These are phyloP conservation scores for Globomyces pollinis-pini DNA, from an alignment of 192 early-diverging fungal species.

Conservation along the genomic window DNA sequence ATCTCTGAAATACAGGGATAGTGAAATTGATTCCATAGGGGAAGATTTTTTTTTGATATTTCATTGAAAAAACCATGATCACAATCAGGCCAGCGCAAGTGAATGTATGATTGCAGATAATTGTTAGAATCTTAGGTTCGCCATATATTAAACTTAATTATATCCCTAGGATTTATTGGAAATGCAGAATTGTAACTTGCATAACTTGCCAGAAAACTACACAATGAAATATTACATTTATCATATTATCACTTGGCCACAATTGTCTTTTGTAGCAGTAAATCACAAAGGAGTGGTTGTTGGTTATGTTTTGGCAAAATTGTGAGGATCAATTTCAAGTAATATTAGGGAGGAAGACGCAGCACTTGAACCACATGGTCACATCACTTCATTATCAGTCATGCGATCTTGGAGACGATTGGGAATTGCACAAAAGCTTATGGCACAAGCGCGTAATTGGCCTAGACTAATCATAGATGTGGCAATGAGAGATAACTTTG, in stretches of 20 bases:
- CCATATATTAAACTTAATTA: too few species aligned
- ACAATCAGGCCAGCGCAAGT: slow-evolving; percentile 66
- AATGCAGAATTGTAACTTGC: slow-evolving; percentile 96
- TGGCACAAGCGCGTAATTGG: slow-evolving; percentile 89
- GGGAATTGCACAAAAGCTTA: slow-evolving; percentile 94
- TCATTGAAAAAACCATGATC: slow-evolving; percentile 34
- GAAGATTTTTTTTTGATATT: not conserved
- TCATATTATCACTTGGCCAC: slow-evolving; percentile 28
- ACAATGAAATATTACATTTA: slow-evolving; percentile 92
- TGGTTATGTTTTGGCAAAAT: slow-evolving; percentile 96
- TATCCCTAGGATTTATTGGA: slow-evolving; percentile 76
- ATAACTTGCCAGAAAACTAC: slow-evolving; percentile 98
- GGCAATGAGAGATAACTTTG: slow-evolving; percentile 84
- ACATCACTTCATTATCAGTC: slow-evolving; percentile 94
- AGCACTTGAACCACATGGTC: slow-evolving; percentile 69
- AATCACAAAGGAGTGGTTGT: slow-evolving; percentile 86
- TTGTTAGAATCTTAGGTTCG: too few species aligned
- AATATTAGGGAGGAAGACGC: slow-evolving; percentile 73
- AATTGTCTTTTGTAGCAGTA: slow-evolving; percentile 91
- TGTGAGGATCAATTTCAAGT: slow-evolving; percentile 58
- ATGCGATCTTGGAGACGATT: slow-evolving; percentile 93
- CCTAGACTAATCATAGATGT: slow-evolving; percentile 46
- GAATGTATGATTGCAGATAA: not conserved
- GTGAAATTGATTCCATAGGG: too few species aligned
- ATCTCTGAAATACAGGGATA: slow-evolving; percentile 17